phyloP scores from a whole-genome alignment of 2,329 filamentous ascomycete genomes.

The Zopfia rhizophila region DNA sequence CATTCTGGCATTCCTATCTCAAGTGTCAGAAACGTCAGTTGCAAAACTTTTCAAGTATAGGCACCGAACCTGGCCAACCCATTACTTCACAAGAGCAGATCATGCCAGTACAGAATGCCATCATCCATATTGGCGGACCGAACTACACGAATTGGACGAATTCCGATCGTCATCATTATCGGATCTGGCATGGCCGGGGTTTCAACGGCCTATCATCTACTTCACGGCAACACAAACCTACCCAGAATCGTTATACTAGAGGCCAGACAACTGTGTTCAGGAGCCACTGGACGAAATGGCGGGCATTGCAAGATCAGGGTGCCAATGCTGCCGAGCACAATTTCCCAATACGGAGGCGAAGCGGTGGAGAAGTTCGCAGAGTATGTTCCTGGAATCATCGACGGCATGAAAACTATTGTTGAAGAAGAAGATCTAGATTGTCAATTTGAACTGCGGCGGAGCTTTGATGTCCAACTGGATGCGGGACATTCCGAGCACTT shows the following conservation, averaged over 20 bases:
- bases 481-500: slow-evolving; percentile 11
- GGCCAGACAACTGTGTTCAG: slow-evolving; percentile 34
- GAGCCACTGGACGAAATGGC: slow-evolving; percentile 42
- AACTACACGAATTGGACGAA: slow-evolving; percentile 39
- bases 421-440: slow-evolving; percentile 32
- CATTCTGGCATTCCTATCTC: too few species aligned
- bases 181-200: slow-evolving; percentile 49
- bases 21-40: too few species aligned
- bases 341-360: slow-evolving; percentile 13
- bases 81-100: too few species aligned
- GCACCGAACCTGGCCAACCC: too few species aligned
- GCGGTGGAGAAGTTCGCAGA: slow-evolving; percentile 21
- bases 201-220: slow-evolving; percentile 41
- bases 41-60: too few species aligned
- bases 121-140: slow-evolving; percentile 51
- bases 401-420: slow-evolving; percentile 22
- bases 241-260: slow-evolving; percentile 34
- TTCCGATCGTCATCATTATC: slow-evolving; percentile 45
- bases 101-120: slow-evolving; percentile 44
- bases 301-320: slow-evolving; percentile 61
- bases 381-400: slow-evolving; percentile 28
- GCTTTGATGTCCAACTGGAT: slow-evolving; percentile 31
- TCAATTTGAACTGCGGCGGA: slow-evolving; percentile 36
- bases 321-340: slow-evolving; percentile 39
- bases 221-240: slow-evolving; percentile 20